A percentile compares a stretch with the other conserved stretches of the same genome.
Conservation (phyloP, 306 rosid genomes). For the Cicer cuneatum region DNA sequence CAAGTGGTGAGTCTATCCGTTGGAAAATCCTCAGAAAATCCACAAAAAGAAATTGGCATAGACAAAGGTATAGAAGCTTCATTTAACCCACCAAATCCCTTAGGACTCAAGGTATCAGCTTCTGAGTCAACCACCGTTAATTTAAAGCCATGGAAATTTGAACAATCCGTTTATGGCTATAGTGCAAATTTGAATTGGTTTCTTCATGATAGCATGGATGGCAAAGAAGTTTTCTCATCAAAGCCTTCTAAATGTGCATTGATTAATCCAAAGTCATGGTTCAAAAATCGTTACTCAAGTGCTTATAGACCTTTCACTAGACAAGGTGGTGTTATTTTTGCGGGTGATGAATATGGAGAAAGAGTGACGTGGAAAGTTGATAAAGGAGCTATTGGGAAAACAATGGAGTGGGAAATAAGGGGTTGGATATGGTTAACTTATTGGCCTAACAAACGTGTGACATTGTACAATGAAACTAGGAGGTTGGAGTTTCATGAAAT, state of each 20-base stretch:
- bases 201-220: constrained; percentile 78
- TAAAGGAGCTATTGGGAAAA: constrained; percentile 63
- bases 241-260: constrained; percentile 74
- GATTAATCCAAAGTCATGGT: constrained; percentile 86
- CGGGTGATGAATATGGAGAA: constrained; percentile 87
- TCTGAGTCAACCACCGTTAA: constrained; percentile 59
- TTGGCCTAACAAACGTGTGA: constrained; percentile 81
- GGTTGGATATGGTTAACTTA: constrained; percentile 94
- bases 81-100: constrained; percentile 58
- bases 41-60: constrained; percentile 62
- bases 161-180: constrained; percentile 74
- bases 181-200: constrained; percentile 83
- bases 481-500: constrained; percentile 80
- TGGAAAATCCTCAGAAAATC: constrained; percentile 85
- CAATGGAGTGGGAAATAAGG: constrained; percentile 87
- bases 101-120: constrained; percentile 67
- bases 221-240: constrained; percentile 77
- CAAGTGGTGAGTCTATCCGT: constrained; percentile 76
- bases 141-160: constrained; percentile 90
- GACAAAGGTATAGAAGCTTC: constrained; percentile 78
- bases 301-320: constrained; percentile 80
- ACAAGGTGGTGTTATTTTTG: constrained; percentile 90
- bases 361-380: constrained; percentile 81
- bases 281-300: constrained; percentile 72
- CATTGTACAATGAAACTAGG: constrained; percentile 73